These are phyloP conservation scores for Zygosaccharomyces siamensis DNA, from an alignment of 805 yeast genomes.

Conservation along the genomic window DNA sequence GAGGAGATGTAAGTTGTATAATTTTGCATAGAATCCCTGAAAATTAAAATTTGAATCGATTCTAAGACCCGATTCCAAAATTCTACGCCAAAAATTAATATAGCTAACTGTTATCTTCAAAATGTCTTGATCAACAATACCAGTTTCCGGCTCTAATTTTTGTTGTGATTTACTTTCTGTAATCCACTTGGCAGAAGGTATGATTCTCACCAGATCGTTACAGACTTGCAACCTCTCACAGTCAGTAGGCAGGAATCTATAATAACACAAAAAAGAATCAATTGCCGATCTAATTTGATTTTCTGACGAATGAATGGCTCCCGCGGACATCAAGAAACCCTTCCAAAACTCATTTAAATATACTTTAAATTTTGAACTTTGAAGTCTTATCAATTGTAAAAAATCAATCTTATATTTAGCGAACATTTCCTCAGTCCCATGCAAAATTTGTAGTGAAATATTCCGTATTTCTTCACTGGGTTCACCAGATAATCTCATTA, in stretches of 20 bases:
- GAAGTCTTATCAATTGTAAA: conserved; percentile 20
- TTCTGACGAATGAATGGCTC: conserved; percentile 51
- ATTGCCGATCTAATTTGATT: conserved; percentile 42
- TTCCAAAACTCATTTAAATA: conserved; percentile 44
- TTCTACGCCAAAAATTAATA: conserved; percentile 25
- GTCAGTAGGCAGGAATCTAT: conserved; percentile 16
- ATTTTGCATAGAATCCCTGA: conserved; percentile 24
- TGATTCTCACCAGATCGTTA: conserved; percentile 19
- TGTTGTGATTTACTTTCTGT: conserved; percentile 4
- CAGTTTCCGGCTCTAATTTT: conserved; percentile 5
- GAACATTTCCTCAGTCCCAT: conserved; percentile 3
- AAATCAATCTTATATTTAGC: conserved; percentile 22
- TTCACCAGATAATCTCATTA: conserved; percentile 60
- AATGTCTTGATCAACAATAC: conserved; percentile 14
- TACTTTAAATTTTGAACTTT: conserved; percentile 10
- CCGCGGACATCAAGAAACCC: conserved; percentile 52
- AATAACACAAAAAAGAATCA: conserved; percentile 35
- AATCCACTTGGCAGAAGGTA: conserved; percentile 20
- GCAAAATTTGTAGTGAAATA: conserved; percentile 19
- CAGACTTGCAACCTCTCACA: conserved; percentile 12
- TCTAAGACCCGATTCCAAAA: conserved; percentile 22
- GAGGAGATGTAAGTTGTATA: conserved; percentile 24
- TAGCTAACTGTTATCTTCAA: conserved; percentile 16
- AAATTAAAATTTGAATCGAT: conserved; percentile 17
- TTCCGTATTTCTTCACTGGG: conserved; percentile 52